Percentiles rank a stretch among this genome's conserved stretches.
Conservation (phyloP, 2,329 filamentous ascomycete species). For the Pezicula rhizophila region DNA sequence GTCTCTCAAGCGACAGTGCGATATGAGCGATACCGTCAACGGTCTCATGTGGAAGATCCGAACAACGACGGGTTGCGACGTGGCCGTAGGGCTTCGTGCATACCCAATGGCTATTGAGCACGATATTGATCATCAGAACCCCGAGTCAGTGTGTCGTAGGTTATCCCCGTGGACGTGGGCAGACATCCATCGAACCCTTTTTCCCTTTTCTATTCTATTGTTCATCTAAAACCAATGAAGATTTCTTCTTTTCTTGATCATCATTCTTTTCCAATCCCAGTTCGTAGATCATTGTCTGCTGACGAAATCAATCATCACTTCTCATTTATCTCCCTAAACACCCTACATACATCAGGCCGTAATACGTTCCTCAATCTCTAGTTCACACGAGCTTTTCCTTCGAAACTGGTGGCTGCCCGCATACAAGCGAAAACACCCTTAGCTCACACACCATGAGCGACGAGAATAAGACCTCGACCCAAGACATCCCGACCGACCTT, state of each 20-base stretch:
- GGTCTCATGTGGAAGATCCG: conserved; percentile 6
- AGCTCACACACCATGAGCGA: conserved; percentile 14
- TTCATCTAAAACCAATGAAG: conserved; percentile 16
- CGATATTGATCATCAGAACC: conserved; percentile 23
- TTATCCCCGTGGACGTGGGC: conserved; percentile 9
- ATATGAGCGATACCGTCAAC: conserved; percentile 17
- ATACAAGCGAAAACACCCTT: conserved; percentile 20
- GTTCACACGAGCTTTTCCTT: conserved; percentile 6
- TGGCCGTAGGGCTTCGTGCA: conserved; percentile 21
- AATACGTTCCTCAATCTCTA: conserved; percentile 4
- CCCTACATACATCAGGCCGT: conserved; percentile 4
- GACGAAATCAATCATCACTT: conserved; percentile 10
- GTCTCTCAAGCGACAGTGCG: conserved; percentile 10
- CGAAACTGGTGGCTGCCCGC: conserved; percentile 20
- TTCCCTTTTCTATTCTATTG: conserved; percentile 9
- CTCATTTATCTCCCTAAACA: conserved; percentile 1
- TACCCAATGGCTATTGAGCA: conserved; percentile 23
- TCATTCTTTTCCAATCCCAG: conserved; percentile 6
- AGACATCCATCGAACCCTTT: conserved; percentile 1
- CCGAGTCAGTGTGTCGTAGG: conserved; percentile 22
- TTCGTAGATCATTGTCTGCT: conserved; percentile 11
- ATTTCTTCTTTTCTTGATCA: conserved; percentile 10
- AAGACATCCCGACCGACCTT: conserved; percentile 12
- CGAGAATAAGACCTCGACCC: conserved; percentile 21
- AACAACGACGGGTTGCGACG: conserved; percentile 16